These are phyloP conservation scores for Schizothecium vesticola DNA, from an alignment of 495 filamentous ascomycete genomes.

Conservation along the genomic window DNA sequence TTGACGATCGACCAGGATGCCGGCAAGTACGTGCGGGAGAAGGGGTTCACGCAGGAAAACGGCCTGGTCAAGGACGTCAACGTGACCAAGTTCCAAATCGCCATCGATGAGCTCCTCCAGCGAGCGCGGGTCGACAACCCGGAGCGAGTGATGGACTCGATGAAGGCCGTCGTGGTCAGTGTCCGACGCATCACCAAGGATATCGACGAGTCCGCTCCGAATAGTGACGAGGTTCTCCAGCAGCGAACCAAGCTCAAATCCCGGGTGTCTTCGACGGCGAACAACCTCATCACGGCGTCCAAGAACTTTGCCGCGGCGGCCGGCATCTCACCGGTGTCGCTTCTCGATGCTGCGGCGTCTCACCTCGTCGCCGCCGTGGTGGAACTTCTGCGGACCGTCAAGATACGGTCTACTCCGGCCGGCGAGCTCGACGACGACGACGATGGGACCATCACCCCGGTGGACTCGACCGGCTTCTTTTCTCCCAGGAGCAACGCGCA, in stretches of 20 bases:
- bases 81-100: constrained; percentile 90
- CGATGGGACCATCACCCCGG: constrained; percentile 52
- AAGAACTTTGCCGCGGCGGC: constrained; percentile 79
- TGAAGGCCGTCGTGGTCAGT: constrained; percentile 74
- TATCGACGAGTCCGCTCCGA: constrained; percentile 54
- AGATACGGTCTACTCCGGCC: constrained; percentile 69
- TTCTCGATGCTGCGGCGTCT: constrained; percentile 92
- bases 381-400: constrained; percentile 75
- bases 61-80: constrained; percentile 86
- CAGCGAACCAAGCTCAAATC: constrained; percentile 65
- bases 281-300: constrained; percentile 89
- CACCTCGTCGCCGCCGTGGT: constrained; percentile 82
- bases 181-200: constrained; percentile 78
- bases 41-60: constrained; percentile 62
- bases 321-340: constrained; percentile 88
- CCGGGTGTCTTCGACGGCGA: constrained; percentile 81
- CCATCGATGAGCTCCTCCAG: constrained; percentile 87
- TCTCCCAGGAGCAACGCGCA: constrained; percentile 40
- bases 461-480: constrained; percentile 50
- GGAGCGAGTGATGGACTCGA: constrained; percentile 63
- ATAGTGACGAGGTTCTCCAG: constrained; percentile 40
- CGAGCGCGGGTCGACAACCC: constrained; percentile 68
- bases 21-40: constrained; percentile 57
- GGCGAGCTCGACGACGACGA: constrained; percentile 74
- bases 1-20: constrained; percentile 63